These are phyloP conservation scores for Cutaneotrichosporon cavernicola DNA, from an alignment of 1,284 basidiomycete species.

Conservation along the genomic window DNA sequence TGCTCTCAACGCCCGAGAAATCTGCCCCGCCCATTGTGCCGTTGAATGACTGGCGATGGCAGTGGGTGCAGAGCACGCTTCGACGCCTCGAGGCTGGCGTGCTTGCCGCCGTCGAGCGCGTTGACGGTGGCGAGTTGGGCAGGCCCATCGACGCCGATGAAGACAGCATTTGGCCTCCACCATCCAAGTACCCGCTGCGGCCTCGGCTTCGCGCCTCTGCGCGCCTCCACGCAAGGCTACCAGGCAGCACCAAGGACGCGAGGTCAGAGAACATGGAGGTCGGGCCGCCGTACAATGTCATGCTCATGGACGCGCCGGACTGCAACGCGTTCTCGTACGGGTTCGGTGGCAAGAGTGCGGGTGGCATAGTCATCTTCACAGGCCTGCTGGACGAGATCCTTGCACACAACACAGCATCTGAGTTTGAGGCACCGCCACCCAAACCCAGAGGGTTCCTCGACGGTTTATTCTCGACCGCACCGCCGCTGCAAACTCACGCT, in stretches of 20 bases:
- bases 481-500: conserved; percentile 13
- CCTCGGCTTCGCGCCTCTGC: conserved; percentile 49
- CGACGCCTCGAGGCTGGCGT: conserved; percentile 69
- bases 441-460: conserved; percentile 20
- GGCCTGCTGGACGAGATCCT: conserved; percentile 81
- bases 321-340: conserved; percentile 87
- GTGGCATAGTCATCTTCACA: conserved; percentile 83
- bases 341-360: conserved; percentile 82
- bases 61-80: conserved; percentile 74
- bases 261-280: conserved; percentile 53
- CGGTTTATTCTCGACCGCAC: conserved; percentile 41
- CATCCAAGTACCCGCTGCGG: conserved; percentile 45
- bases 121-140: conserved; percentile 1
- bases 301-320: conserved; percentile 76
- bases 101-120: conserved; percentile 17
- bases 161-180: conserved; percentile 34
- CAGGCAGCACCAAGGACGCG: conserved; percentile 35
- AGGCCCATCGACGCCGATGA: background rate
- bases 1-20: conserved; percentile 63
- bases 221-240: conserved; percentile 44
- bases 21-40: conserved; percentile 65
- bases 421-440: background rate
- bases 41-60: conserved; percentile 74
- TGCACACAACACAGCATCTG: conserved; percentile 49
- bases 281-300: conserved; percentile 79